Conservation (phyloP, 495 filamentous ascomycete genomes). For the Parachaetomium inaequale region DNA sequence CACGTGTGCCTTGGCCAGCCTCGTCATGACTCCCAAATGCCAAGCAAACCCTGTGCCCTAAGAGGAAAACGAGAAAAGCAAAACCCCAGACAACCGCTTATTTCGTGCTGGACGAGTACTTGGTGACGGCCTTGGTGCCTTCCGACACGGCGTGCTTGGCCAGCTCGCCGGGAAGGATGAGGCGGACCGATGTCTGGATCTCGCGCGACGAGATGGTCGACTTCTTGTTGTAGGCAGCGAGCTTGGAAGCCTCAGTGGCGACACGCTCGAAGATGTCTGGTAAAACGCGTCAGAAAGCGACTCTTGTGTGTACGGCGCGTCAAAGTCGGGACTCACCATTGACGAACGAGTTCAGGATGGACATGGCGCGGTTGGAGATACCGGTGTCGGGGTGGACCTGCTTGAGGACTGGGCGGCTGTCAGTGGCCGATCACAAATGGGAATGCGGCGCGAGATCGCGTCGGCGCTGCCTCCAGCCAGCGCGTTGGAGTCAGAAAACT, state of each 20-base stretch:
- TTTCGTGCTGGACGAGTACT: constrained; percentile 99
- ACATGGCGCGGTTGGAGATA: constrained; percentile 99
- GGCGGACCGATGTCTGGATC: constrained; percentile 98
- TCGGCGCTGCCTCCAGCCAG: background rate
- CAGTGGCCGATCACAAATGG: background rate
- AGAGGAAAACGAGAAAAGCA: constrained; percentile 41
- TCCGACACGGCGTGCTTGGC: constrained; percentile 99
- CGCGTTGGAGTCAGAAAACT: constrained; percentile 28
- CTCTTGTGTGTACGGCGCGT: background rate
- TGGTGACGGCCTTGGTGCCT: constrained; percentile 99
- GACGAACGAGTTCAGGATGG: constrained; percentile 98
- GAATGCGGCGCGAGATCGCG: constrained; percentile 6
- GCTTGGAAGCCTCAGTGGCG: constrained; percentile 96
- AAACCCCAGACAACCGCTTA: constrained; percentile 52
- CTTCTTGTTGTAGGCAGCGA: constrained; percentile 99
- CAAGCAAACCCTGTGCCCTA: constrained; percentile 53
- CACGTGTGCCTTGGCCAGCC: constrained; percentile 57
- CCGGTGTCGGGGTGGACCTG: constrained; percentile 99
- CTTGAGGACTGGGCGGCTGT: constrained; percentile 74
- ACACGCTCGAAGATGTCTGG: constrained; percentile 99
- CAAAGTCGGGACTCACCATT: constrained; percentile 67
- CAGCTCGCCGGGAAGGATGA: constrained; percentile 96
- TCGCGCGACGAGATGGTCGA: constrained; percentile 99
- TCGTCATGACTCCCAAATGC: constrained; percentile 58
- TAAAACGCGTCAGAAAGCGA: constrained; percentile 31